These are phyloP conservation scores for Halophytophthora batemanensis DNA, from an alignment of 352 stramenopile genomes.

Conservation along the genomic window DNA sequence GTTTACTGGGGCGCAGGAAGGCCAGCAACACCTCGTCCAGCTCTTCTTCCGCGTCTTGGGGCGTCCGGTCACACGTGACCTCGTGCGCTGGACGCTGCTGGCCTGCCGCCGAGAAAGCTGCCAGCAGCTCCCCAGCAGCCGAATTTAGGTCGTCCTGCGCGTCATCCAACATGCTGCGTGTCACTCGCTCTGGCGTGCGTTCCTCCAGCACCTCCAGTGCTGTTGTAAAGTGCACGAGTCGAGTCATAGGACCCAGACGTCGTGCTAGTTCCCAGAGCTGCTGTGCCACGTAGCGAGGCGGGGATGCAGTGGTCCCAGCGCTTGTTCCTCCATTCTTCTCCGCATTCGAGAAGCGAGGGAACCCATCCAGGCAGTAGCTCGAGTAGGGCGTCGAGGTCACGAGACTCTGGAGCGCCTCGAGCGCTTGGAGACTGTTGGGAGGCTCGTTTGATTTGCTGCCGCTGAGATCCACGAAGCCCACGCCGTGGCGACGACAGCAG, in stretches of 20 bases:
- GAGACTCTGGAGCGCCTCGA: conserved; percentile 21
- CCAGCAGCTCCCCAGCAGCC: conserved; percentile 24
- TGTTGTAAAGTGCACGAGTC: conserved; percentile 38
- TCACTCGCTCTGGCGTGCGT: conserved; percentile 20
- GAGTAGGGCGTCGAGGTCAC: conserved; percentile 19
- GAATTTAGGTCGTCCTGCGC: conserved; percentile 42
- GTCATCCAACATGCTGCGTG: conserved; percentile 34
- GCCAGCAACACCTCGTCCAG: conserved; percentile 25
- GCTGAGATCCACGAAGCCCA: conserved; percentile 27
- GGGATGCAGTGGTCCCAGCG: conserved; percentile 2
- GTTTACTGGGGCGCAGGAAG: conserved; percentile 9
- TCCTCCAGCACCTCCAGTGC: conserved; percentile 45
- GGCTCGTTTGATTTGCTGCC: background rate
- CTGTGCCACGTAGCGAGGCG: conserved; percentile 40
- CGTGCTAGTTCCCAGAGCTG: conserved; percentile 43
- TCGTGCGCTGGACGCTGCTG: conserved; percentile 9
- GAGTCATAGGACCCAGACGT: conserved; percentile 17
- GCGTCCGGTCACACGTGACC: conserved; percentile 45
- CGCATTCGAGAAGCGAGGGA: conserved; percentile 28
- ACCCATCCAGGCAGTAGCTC: conserved; percentile 41
- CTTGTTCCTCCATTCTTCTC: conserved; percentile 5
- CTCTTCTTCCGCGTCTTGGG: conserved; percentile 34
- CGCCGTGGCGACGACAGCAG: conserved; percentile 22
- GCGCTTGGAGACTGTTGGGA: conserved; percentile 17
- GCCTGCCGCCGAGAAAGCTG: conserved; percentile 15